Conservation (phyloP, 306 rosid genomes). For the Castanea sativa region DNA sequence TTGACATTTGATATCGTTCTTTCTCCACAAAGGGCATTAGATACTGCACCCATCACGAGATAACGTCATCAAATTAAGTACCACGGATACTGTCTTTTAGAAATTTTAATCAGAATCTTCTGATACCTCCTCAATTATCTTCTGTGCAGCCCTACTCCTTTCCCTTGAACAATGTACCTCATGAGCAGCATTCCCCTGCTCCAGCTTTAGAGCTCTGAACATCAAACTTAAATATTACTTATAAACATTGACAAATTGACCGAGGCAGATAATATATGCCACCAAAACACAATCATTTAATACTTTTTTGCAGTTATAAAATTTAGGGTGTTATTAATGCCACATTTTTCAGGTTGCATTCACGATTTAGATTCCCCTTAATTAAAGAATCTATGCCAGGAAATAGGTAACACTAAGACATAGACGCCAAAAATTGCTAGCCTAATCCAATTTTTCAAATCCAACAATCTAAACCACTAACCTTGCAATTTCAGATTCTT, state of each 20-base stretch:
- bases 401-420: neutral
- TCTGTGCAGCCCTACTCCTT: slow-evolving; percentile 57
- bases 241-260: slow-evolving; percentile 13
- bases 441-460: neutral
- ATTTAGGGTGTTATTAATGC: neutral
- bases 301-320: neutral
- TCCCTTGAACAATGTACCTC: slow-evolving; percentile 57
- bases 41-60: slow-evolving; percentile 32
- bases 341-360: slow-evolving; percentile 2
- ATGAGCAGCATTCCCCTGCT: slow-evolving; percentile 27
- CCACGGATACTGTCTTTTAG: slow-evolving; percentile 8
- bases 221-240: slow-evolving; percentile 29
- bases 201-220: slow-evolving; percentile 37
- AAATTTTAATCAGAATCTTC: slow-evolving; percentile 3
- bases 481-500: slow-evolving; percentile 28
- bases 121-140: slow-evolving; percentile 55
- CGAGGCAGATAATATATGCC: slow-evolving; percentile 1
- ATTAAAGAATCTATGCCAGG: slow-evolving; percentile 1
- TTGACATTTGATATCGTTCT: slow-evolving; percentile 42
- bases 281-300: neutral
- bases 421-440: slow-evolving; percentile 12
- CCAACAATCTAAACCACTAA: slow-evolving; percentile 24
- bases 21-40: slow-evolving; percentile 55
- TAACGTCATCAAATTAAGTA: slow-evolving; percentile 6
- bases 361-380: neutral